Percentiles rank a stretch among this genome's conserved stretches.
phyloP scores from a whole-genome alignment of 345 rosid genomes.

The Dimocarpus longan region DNA sequence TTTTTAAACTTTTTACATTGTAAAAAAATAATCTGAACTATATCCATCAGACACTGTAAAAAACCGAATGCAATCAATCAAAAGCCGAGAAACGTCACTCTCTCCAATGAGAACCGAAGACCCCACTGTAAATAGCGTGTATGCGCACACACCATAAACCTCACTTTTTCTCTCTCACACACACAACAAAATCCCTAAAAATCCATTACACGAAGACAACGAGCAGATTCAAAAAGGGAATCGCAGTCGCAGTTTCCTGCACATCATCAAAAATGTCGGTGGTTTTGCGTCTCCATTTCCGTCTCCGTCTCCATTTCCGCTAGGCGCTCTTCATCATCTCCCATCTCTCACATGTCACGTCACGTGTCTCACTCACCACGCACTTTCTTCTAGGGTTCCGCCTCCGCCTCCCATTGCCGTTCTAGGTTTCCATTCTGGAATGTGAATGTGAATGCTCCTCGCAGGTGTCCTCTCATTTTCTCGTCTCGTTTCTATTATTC shows the following conservation, averaged over 20 bases:
- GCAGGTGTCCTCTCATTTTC: neutral
- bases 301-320: too few relatives aligned
- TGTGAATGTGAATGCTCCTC: neutral
- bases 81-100: neutral
- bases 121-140: slow-evolving; percentile 30
- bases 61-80: neutral
- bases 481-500: neutral
- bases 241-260: neutral
- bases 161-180: slow-evolving; percentile 2
- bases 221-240: slow-evolving; percentile 20
- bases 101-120: neutral
- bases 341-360: neutral
- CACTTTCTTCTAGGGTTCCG: neutral
- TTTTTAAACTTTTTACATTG: too few relatives aligned
- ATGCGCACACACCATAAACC: slow-evolving; percentile 27
- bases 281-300: neutral
- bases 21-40: too few relatives aligned
- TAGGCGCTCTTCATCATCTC: too few relatives aligned
- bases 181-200: slow-evolving; percentile 41
- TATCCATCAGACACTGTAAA: neutral
- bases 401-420: neutral
- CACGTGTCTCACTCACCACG: neutral
- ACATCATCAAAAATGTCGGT: slow-evolving; percentile 17
- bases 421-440: neutral
- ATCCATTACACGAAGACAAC: slow-evolving; percentile 19